phyloP scores from a whole-genome alignment of 345 rosid species.

The Gossypium turneri region DNA sequence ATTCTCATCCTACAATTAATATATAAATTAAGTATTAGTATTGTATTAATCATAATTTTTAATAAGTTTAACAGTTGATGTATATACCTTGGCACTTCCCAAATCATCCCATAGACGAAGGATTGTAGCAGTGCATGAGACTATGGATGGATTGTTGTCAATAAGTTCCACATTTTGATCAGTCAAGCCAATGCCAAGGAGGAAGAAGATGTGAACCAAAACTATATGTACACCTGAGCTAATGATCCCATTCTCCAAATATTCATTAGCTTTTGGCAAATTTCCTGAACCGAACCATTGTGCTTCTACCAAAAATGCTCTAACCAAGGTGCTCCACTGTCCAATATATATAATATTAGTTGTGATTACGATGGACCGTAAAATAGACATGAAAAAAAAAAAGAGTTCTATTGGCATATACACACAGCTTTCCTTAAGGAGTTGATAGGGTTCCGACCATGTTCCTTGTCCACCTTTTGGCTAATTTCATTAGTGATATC shows the following conservation, averaged over 20 bases:
- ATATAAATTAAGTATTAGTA: not conserved
- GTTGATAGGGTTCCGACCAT: conserved; percentile 37
- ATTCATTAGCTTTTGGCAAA: conserved; percentile 38
- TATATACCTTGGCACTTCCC: conserved; percentile 50
- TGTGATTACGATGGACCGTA: too few species aligned
- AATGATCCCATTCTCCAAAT: conserved; percentile 48
- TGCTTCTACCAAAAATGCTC: conserved; percentile 58
- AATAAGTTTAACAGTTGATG: too few species aligned
- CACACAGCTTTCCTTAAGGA: conserved; percentile 43
- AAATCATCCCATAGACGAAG: conserved; percentile 62
- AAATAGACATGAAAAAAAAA: not conserved
- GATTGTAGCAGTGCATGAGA: conserved; percentile 41
- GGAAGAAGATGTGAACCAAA: conserved; percentile 45
- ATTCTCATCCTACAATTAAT: conserved; percentile 39
- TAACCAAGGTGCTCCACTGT: conserved; percentile 54
- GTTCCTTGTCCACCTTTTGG: conserved; percentile 20
- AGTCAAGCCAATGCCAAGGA: conserved; percentile 37
- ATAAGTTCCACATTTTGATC: conserved; percentile 28
- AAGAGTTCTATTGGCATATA: not conserved
- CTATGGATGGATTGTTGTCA: conserved; percentile 30
- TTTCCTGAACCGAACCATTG: conserved; percentile 45
- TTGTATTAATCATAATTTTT: too few species aligned
- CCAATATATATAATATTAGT: not conserved
- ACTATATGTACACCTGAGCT: conserved; percentile 53
- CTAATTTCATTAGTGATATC: conserved; percentile 39